Base-by-base conservation (phyloP, 805 yeast genomes). In the Metschnikowia cubensis region DNA sequence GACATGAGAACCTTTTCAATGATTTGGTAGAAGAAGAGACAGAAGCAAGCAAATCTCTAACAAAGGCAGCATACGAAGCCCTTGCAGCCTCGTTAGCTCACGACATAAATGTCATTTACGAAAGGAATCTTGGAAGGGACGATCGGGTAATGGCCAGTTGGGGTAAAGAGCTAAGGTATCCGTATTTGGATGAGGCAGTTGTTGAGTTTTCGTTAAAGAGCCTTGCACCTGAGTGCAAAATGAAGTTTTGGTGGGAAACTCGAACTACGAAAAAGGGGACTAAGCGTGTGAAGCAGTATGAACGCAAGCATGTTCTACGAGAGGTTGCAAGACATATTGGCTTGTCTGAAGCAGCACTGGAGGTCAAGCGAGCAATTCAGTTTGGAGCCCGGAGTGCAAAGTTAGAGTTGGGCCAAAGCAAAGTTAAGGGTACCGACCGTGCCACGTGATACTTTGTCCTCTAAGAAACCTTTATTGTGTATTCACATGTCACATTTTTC, bases 381-480 rank as follows among this genome's bases (percentile, higher is more conserved):
- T 94, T 94, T 66, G 99, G 99, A 0, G 88, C 98, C 0, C 84
- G 87, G 55, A 85, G 96, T 62, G 99, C 99, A 1, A 95, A 92
- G 66, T 82, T 94, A 85, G 91, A 87, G 54, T 75, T 82, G 3
- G 92, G 92, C 1, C 80, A 85, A 40, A 85, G 91, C 3, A 85
- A 82, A 57, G 73, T 79, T 37, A 85, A 83, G 59, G 98, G 98
- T 0, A 86, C 91, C 0, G 94, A 85, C n/a, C 46, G 22, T 11
- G 46, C 40, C 14, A 20, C 36, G n/a, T 42, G 20, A 42, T n/a
- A 5, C n/a, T 15, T 11, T 10, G 22, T 17, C 8, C 25, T 14
- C 6, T 36, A 20, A 0, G n/a, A 14, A 13, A 21, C n/a, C 3
- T 2, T 20, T 7, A 2, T 4, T 2, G 4, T 14, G 4, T 14